Evolutionary conservation across 805 yeast genomes (phyloP), one percentile per base, ranked within the genome.

Genomic region (Hermanozyma aechmeae): DNA sequence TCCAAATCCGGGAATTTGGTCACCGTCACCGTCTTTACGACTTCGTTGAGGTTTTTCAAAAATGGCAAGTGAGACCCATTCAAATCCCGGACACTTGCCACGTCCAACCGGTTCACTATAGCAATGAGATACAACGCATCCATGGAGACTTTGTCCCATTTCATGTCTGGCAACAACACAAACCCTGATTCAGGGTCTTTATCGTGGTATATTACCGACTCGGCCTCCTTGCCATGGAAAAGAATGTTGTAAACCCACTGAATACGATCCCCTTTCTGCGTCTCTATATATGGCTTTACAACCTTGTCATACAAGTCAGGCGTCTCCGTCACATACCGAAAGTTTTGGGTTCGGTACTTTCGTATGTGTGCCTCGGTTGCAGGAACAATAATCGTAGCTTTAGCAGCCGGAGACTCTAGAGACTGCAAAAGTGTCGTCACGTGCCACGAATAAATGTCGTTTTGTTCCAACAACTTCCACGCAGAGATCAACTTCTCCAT

Each of bases 191-290:
- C 39, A 13, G 71, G 71, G 17, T 73, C 70, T 23, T 54, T 56
- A 37, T 84, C 79, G 28, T 79, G 75, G 41, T 65, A 68, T 2
- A 86, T 64, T n/a, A 89, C 74, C 13, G 84, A 58, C 19, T 87
- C 96, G 0, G 84, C 68, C 51, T 89, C 98, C 15, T 79, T 84
- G 3, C 87, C 94, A 27, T 82, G 68, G 47, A 67, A 71, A 25
- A 92, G 57, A 30, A 89, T 89, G 44, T 86, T 87, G 36, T 73
- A 63, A 3, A 92, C 96, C 98, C 98, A 89, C 46, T 81, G 72
- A 26, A 89, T 61, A 28, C 95, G 58, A 28, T 74, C 80, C 2
- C 92, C 92, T 26, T 69, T 67, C 80, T 78, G 80, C 2, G 79
- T 68, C 10, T 71, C 68, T 25, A 89, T 79, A 50, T 79, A 89